Base-by-base conservation (phyloP, 257 asterid genomes). In the Misopates orontium region DNA sequence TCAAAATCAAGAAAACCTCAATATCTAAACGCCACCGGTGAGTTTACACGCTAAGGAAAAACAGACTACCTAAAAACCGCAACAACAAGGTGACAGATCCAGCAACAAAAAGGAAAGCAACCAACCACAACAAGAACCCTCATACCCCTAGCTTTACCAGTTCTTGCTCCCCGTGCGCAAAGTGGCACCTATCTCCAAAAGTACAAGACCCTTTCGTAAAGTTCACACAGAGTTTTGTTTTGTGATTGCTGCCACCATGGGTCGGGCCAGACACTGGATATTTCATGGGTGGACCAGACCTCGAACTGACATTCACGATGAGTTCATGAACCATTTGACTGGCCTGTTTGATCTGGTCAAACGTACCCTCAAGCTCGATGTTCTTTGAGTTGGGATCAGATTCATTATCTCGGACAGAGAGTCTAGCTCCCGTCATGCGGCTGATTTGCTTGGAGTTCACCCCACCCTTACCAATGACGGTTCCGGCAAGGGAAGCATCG, bases 281-380 rank as follows among this genome's bases (percentile, higher is more conserved):
- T 72, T 69, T 89, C 66, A 47, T 44, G 2, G 81, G 74, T 7
- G 80, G 83, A 10, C 82, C 79, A 4, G 78, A 47, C 10, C 76
- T 62, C 2, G 85, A 61, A 36, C 85, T 69, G 10, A 83, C 66
- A 39, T 60, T 82, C 70, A 75, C 77, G 12, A 86, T 78, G 25
- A 86, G 88, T 70, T 89, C 96, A 17, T 76, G 85, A 10, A 89
- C 96, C 96, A 89, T 89, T 68, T 83, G 92, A 73, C 88, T 89
- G 23, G 96, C 96, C 47, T 76, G 85, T 56, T 84, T 84, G 73
- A 86, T 86, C 87, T 89, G 96, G 66, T 89, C 92, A 56, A 84
- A 77, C 21, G 90, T 62, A 57, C 96, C 96, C 72, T 89, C 96
- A 7, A 89, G 85, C 69, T 89, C 95, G 41, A 86, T 86, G 71